Evolutionary conservation across 768 basidiomycete species (phyloP).

Genomic region (Steccherinum ochraceum): DNA sequence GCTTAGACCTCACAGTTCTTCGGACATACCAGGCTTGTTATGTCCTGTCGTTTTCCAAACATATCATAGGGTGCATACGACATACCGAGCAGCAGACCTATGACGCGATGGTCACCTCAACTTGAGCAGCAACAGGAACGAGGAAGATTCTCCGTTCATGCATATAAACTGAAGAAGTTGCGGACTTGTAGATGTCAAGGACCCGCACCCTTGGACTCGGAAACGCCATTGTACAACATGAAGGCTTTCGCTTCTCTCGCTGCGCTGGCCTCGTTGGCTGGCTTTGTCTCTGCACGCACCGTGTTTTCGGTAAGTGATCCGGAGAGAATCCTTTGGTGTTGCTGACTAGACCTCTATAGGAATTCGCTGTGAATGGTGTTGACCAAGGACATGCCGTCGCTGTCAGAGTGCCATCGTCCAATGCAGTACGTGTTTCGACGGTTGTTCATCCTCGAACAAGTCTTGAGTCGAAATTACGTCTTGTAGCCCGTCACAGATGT

Average conservation of each 20-base stretch:
- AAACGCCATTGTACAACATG: constrained; percentile 7
- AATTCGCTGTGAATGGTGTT: constrained; percentile 14
- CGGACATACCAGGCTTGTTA: too few species aligned
- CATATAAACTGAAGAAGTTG: too few species aligned
- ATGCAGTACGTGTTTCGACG: constrained; percentile 11
- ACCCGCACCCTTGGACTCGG: background rate
- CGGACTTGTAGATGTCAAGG: background rate
- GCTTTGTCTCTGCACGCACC: constrained; percentile 18
- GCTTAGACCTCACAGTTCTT: background rate
- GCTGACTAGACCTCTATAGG: background rate
- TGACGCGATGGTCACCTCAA: too few species aligned
- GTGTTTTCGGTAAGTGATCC: constrained; percentile 21
- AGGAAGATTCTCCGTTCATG: background rate
- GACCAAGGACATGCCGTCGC: constrained; percentile 9
- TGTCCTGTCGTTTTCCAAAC: too few species aligned
- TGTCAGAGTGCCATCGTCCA: constrained; percentile 18
- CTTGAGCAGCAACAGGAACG: too few species aligned
- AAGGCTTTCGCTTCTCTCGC: constrained; percentile 11
- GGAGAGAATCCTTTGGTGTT: background rate
- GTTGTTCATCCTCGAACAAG: background rate
- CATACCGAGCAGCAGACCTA: too few species aligned
- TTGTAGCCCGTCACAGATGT: constrained; percentile 2
- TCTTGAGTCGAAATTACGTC: background rate
- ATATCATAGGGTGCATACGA: background rate
- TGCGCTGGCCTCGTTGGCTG: constrained; percentile 12